phyloP scores from a whole-genome alignment of 805 yeast genomes.

The Candida koratica region DNA sequence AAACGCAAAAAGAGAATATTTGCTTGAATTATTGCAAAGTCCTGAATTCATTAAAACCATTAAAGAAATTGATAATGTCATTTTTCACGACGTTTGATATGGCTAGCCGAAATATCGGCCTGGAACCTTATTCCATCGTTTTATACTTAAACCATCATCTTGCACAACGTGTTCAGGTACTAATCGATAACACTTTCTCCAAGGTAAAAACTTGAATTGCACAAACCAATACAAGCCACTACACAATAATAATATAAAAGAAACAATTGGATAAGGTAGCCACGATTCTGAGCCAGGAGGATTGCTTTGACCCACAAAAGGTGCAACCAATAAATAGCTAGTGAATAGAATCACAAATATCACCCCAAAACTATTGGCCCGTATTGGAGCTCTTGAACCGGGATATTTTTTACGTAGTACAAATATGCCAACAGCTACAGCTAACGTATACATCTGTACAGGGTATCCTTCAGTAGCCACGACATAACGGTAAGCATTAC shows the following conservation, averaged over 20 bases:
- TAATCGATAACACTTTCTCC: constrained; percentile 43
- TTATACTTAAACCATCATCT: constrained; percentile 57
- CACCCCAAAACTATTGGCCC: constrained; percentile 49
- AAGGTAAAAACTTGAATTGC: constrained; percentile 48
- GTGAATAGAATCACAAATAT: constrained; percentile 43
- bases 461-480: constrained; percentile 53
- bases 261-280: constrained; percentile 49
- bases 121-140: constrained; percentile 49
- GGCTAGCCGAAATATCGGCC: constrained; percentile 7
- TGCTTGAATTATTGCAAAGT: constrained; percentile 7
- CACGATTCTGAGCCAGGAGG: constrained; percentile 38
- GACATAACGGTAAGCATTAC: constrained; percentile 49
- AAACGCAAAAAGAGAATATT: background rate
- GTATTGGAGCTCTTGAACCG: constrained; percentile 46
- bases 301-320: constrained; percentile 37
- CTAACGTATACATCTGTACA: constrained; percentile 44
- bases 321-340: constrained; percentile 48
- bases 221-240: constrained; percentile 56
- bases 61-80: constrained; percentile 12
- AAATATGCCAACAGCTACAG: constrained; percentile 56
- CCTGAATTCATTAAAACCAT: constrained; percentile 13
- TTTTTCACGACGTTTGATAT: background rate
- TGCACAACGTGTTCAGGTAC: constrained; percentile 37
- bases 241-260: constrained; percentile 36
- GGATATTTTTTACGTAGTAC: constrained; percentile 50